These are phyloP conservation scores for Phyllosticta paracitricarpa DNA, from an alignment of 2,329 filamentous ascomycete species.

Conservation along the genomic window DNA sequence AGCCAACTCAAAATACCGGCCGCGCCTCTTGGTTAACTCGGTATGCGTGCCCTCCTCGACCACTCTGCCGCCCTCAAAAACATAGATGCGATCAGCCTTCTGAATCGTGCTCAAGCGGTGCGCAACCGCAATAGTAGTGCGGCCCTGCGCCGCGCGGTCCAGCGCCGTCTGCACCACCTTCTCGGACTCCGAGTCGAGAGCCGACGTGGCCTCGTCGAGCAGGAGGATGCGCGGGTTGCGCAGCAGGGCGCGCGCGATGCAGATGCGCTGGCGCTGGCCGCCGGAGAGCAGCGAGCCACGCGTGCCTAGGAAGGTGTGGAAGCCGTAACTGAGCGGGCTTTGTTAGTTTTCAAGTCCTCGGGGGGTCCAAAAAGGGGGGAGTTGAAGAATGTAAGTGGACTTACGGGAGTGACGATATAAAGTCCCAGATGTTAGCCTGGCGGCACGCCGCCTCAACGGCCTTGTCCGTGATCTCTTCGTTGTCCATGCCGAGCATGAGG, in stretches of 20 bases:
- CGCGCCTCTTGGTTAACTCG: not conserved
- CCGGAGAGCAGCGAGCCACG: constrained; percentile 53
- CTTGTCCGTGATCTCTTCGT: constrained; percentile 57
- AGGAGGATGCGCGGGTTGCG: constrained; percentile 71
- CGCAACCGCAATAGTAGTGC: constrained; percentile 86
- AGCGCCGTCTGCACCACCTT: constrained; percentile 68
- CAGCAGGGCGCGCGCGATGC: constrained; percentile 81
- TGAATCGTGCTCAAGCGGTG: constrained; percentile 83
- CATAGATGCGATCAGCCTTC: constrained; percentile 84
- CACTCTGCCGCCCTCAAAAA: constrained; percentile 75
- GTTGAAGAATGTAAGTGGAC: not conserved
- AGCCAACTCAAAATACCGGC: constrained; percentile 10
- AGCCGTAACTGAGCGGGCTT: constrained; percentile 49
- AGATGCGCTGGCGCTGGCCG: constrained; percentile 85
- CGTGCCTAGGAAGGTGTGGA: constrained; percentile 23
- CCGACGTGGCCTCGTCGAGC: constrained; percentile 12
- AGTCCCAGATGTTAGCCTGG: constrained; percentile 44
- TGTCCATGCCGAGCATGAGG: constrained; percentile 56
- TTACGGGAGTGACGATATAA: constrained; percentile 20
- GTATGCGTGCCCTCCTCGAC: constrained; percentile 71
- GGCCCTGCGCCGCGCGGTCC: constrained; percentile 67
- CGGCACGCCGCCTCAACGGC: constrained; percentile 66
- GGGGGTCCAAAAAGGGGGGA: constrained; percentile 39
- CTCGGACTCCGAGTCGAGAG: constrained; percentile 33
- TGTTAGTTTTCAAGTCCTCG: constrained; percentile 33